Percentiles rank a stretch among this genome's conserved stretches.
These are phyloP conservation scores for Chrysoporthe cubensis DNA, from an alignment of 2,329 filamentous ascomycete genomes.

Conservation along the genomic window DNA sequence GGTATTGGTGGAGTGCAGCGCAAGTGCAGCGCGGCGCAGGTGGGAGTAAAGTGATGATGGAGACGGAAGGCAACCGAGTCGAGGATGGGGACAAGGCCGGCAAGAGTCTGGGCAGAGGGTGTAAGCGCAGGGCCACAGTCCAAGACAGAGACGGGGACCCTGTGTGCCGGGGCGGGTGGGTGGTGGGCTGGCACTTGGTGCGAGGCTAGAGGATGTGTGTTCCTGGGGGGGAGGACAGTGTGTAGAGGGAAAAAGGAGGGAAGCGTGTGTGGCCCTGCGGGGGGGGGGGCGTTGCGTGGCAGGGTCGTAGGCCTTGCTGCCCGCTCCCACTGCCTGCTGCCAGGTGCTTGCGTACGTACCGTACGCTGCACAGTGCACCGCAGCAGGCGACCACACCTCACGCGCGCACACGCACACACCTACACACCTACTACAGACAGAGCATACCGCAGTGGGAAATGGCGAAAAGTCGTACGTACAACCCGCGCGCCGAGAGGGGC, in stretches of 20 bases:
- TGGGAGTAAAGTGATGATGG: conserved; percentile 4
- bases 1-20: conserved; percentile 12
- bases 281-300: conserved; percentile 8
- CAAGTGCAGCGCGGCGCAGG: conserved; percentile 1
- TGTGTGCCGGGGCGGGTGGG: neutral
- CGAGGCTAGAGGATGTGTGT: neutral
- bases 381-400: too few relatives aligned
- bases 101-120: too few relatives aligned
- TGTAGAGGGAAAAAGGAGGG: neutral
- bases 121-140: neutral
- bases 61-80: conserved; percentile 7
- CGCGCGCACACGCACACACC: too few relatives aligned
- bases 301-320: conserved; percentile 8
- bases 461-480: conserved; percentile 18
- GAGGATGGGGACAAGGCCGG: conserved; percentile 1
- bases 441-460: neutral
- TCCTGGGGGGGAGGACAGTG: neutral
- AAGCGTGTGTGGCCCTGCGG: neutral
- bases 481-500: conserved; percentile 18
- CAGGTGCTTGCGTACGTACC: conserved; percentile 22
- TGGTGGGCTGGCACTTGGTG: neutral
- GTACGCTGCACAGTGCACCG: neutral
- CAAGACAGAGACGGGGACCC: neutral
- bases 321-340: neutral
- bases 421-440: too few relatives aligned